phyloP scores from a whole-genome alignment of 176 grass and related monocot genomes.

The Zoysia pacifica region DNA sequence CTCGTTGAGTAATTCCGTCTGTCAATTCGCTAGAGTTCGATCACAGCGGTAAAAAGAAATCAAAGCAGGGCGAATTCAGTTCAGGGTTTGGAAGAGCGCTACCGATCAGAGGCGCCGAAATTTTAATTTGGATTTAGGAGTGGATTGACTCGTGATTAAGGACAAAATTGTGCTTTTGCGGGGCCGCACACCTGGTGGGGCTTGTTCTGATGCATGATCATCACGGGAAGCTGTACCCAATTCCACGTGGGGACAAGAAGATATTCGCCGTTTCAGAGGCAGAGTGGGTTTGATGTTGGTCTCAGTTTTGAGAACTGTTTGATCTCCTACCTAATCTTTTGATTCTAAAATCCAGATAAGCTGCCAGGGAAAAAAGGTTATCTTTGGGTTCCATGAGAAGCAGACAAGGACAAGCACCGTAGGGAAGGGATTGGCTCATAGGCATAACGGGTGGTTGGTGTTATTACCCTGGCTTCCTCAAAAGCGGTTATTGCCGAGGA shows the following conservation, averaged over 20 bases:
- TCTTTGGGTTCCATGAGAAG: not conserved
- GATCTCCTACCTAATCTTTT: not conserved
- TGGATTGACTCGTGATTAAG: constrained; percentile 4
- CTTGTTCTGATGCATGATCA: too few species aligned
- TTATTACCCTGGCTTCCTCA: constrained; percentile 15
- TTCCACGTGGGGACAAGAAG: not conserved
- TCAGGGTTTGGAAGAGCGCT: not conserved
- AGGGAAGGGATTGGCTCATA: not conserved
- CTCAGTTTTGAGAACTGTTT: not conserved
- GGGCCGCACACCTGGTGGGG: too few species aligned
- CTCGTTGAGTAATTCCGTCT: too few species aligned
- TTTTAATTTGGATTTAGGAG: constrained; percentile 30
- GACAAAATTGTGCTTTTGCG: not conserved
- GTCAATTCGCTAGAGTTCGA: not conserved
- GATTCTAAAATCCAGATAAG: not conserved
- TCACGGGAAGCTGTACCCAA: too few species aligned
- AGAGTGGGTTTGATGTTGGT: not conserved
- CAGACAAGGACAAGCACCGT: too few species aligned
- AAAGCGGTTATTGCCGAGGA: constrained; percentile 7
- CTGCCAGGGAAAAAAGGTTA: not conserved
- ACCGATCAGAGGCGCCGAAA: constrained; percentile 2
- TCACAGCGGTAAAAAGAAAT: not conserved
- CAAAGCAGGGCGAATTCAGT: not conserved
- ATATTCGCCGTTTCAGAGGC: not conserved
- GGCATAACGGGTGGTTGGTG: constrained; percentile 20